A percentile compares a stretch with the other conserved stretches of the same genome.
Evolutionary conservation across 768 basidiomycete genomes (phyloP).

Genomic region (Cyathus striatus): DNA sequence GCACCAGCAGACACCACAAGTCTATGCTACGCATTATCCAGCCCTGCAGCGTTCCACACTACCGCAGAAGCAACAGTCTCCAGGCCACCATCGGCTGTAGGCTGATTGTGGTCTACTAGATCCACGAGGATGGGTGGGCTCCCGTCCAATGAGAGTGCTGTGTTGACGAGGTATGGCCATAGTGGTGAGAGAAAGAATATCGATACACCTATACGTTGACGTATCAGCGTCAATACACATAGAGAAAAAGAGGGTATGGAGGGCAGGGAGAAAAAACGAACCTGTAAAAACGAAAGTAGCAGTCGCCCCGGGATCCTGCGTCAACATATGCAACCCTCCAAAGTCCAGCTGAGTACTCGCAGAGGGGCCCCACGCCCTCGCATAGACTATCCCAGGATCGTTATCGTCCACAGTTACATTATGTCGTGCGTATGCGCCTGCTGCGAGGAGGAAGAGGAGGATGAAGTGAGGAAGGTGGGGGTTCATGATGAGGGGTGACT

Average conservation of each 20-base stretch:
- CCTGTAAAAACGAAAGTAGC: constrained; percentile 32
- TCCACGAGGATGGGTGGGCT: constrained; percentile 26
- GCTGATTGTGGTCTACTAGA: constrained; percentile 28
- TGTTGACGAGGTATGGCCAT: constrained; percentile 41
- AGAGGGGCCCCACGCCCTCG: constrained; percentile 23
- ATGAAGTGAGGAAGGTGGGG: no score
- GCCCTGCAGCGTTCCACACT: constrained; percentile 29
- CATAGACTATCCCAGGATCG: constrained; percentile 23
- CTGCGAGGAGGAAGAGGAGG: no score
- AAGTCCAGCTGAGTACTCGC: constrained; percentile 25
- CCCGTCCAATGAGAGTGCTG: constrained; percentile 32
- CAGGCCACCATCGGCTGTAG: constrained; percentile 21
- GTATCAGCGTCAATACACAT: no score
- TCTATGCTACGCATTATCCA: constrained; percentile 27
- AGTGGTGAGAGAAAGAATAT: constrained; percentile 38
- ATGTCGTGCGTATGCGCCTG: constrained; percentile 14
- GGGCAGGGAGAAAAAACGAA: no score
- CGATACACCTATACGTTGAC: constrained; percentile 34
- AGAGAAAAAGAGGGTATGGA: no score
- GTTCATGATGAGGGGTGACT: no score
- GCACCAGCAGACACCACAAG: constrained; percentile 31
- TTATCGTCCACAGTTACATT: constrained; percentile 30
- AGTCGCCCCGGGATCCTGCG: constrained; percentile 25
- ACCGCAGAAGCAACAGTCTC: constrained; percentile 32
- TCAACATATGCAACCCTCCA: constrained; percentile 24